Percentiles rank a stretch among this genome's conserved stretches.
phyloP scores from a whole-genome alignment of 2,329 filamentous ascomycete genomes.

The Cercospora brassicicola region DNA sequence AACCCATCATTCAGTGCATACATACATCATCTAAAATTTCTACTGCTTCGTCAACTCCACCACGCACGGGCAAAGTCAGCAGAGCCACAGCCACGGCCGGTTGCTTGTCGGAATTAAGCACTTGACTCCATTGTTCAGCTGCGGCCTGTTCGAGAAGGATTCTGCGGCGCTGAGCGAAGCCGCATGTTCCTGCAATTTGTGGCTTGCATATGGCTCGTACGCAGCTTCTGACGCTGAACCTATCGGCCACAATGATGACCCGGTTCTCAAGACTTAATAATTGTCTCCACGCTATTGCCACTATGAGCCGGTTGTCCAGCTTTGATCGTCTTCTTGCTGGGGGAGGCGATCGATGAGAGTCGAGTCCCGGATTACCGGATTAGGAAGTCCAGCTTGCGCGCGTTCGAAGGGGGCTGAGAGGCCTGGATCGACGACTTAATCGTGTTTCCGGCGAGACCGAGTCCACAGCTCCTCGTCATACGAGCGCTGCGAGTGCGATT shows the following conservation, averaged over 20 bases:
- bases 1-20: background rate
- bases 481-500: background rate
- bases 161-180: background rate
- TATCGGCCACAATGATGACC: conserved; percentile 7
- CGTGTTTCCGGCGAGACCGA: background rate
- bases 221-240: background rate
- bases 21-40: background rate
- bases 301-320: background rate
- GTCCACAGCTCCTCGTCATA: background rate
- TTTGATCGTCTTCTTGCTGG: background rate
- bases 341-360: background rate
- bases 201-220: background rate
- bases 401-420: background rate
- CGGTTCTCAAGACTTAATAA: background rate
- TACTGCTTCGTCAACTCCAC: background rate
- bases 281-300: background rate
- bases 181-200: background rate
- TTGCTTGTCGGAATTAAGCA: background rate
- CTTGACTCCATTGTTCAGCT: background rate
- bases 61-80: background rate
- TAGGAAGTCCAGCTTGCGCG: background rate
- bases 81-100: background rate
- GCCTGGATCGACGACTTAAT: background rate
- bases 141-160: background rate
- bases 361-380: background rate